These are phyloP conservation scores for Apiotrichum porosum DNA, from an alignment of 1,284 basidiomycete species.

Conservation along the genomic window DNA sequence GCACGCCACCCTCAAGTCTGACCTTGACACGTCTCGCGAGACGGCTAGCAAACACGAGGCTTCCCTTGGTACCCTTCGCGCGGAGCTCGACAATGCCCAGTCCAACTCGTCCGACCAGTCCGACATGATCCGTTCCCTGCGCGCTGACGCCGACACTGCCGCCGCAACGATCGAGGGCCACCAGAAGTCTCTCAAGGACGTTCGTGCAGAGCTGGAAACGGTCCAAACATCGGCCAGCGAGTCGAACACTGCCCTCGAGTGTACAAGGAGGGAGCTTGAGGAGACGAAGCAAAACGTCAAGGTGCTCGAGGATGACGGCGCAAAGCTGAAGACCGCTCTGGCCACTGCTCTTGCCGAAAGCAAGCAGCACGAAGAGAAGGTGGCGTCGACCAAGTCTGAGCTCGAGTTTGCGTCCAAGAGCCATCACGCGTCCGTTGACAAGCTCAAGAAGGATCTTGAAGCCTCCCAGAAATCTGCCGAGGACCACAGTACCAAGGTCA, in stretches of 20 bases:
- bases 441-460: constrained; percentile 3
- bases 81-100: constrained; percentile 10
- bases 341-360: background rate
- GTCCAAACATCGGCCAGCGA: constrained; percentile 4
- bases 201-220: constrained; percentile 1
- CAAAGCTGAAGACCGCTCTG: constrained; percentile 27
- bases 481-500: background rate
- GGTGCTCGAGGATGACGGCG: constrained; percentile 36
- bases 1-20: constrained; percentile 1
- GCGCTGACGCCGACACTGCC: background rate
- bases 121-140: background rate
- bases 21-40: constrained; percentile 1
- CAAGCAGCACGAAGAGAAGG: background rate
- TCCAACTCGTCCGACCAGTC: constrained; percentile 3
- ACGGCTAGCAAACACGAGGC: constrained; percentile 7
- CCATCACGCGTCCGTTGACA: constrained; percentile 7
- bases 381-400: background rate
- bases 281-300: background rate
- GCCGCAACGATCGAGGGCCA: constrained; percentile 5
- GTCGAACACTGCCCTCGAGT: constrained; percentile 11
- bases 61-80: constrained; percentile 5
- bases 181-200: background rate
- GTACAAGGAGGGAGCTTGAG: constrained; percentile 5
- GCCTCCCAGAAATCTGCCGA: background rate
- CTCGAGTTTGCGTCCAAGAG: constrained; percentile 6